These are phyloP conservation scores for Chrysosphaeria jannelii DNA, from an alignment of 2,329 filamentous ascomycete genomes.

Conservation along the genomic window DNA sequence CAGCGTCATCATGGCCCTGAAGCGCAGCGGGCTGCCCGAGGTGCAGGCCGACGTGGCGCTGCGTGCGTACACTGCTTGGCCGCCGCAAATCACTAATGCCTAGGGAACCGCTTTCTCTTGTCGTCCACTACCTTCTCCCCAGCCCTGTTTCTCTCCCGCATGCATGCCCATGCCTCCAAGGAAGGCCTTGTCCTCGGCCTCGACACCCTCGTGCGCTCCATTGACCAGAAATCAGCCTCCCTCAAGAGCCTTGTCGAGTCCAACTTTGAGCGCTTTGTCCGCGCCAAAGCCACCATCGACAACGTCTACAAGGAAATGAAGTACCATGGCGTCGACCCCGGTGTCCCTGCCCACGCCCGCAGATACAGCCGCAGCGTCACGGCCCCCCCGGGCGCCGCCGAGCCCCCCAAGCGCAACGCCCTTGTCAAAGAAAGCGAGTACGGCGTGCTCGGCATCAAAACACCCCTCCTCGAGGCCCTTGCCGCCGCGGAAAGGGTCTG, in stretches of 20 bases:
- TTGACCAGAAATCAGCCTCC: slow-evolving; percentile 91
- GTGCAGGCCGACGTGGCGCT: slow-evolving; percentile 58
- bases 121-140: slow-evolving; percentile 92
- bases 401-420: slow-evolving; percentile 47
- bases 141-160: slow-evolving; percentile 67
- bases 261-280: slow-evolving; percentile 94
- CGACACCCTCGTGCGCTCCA: slow-evolving; percentile 63
- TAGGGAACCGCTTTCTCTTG: slow-evolving; percentile 61
- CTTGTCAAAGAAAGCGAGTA: slow-evolving; percentile 80
- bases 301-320: slow-evolving; percentile 98
- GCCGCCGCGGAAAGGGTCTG: slow-evolving; percentile 93
- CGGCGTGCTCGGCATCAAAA: slow-evolving; percentile 65
- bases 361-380: slow-evolving; percentile 28
- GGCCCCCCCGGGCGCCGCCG: neutral
- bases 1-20: slow-evolving; percentile 58
- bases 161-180: slow-evolving; percentile 65
- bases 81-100: too few species aligned
- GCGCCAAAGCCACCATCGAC: slow-evolving; percentile 91
- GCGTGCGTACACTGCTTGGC: slow-evolving; percentile 14
- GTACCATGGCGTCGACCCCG: slow-evolving; percentile 28
- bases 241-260: slow-evolving; percentile 89
- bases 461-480: slow-evolving; percentile 61
- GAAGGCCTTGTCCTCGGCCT: slow-evolving; percentile 53
- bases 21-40: slow-evolving; percentile 38
- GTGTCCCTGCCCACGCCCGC: slow-evolving; percentile 19